Conservation (phyloP, 192 early-diverging fungal genomes). For the Backusella sp. region DNA sequence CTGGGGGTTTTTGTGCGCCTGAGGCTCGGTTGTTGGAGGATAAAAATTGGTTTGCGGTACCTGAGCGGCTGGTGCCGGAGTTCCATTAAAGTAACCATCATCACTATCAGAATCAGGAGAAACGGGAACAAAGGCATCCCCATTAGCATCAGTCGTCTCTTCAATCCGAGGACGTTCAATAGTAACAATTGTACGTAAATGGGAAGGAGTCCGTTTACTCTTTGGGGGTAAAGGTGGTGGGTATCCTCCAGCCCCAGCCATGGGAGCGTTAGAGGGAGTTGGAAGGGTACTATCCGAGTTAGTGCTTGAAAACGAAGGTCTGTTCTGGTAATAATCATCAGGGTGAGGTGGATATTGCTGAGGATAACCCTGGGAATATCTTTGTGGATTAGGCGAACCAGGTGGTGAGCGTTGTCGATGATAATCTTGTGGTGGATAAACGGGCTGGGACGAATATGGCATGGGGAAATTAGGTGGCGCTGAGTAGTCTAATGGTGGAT, state of each 20-base stretch:
- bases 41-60: constrained; percentile 2
- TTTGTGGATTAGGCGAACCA: constrained; percentile 3
- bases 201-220: neutral
- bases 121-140: constrained; percentile 3
- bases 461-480: neutral
- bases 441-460: neutral
- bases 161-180: constrained; percentile 3
- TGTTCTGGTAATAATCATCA: neutral
- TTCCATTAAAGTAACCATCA: constrained; percentile 4
- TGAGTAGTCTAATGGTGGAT: neutral
- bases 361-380: neutral
- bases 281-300: neutral
- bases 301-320: neutral
- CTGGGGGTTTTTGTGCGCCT: neutral
- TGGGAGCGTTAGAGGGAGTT: neutral
- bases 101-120: constrained; percentile 13
- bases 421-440: neutral
- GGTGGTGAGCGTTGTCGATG: constrained; percentile 5
- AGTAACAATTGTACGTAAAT: constrained; percentile 4
- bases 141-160: neutral
- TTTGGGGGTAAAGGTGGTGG: neutral
- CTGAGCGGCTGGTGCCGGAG: neutral
- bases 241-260: neutral
- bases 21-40: neutral
- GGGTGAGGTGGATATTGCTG: neutral